Conservation (phyloP, 1,139 yeast genomes). For the Suhomyces yuchorum region DNA sequence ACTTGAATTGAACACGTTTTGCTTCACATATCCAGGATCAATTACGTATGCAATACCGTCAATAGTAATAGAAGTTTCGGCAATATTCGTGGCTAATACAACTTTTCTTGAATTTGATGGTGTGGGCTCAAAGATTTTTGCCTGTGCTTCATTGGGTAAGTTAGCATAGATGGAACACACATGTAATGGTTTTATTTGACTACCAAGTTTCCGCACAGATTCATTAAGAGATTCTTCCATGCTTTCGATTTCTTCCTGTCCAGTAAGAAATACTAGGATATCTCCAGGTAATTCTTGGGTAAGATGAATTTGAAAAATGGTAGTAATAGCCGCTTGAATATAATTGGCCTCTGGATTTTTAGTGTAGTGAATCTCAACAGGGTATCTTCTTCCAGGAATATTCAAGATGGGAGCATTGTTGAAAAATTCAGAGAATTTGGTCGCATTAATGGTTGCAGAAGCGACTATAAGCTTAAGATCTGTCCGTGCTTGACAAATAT, state of each 20-base stretch:
- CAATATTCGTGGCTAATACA: constrained; percentile 92
- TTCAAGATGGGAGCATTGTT: constrained; percentile 82
- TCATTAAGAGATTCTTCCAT: constrained; percentile 73
- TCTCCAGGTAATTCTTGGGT: constrained; percentile 71
- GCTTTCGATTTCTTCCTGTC: constrained; percentile 91
- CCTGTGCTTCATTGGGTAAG: constrained; percentile 81
- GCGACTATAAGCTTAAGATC: constrained; percentile 79
- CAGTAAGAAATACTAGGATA: constrained; percentile 79
- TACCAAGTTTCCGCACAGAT: constrained; percentile 64
- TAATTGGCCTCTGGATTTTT: constrained; percentile 88
- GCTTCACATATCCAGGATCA: constrained; percentile 92
- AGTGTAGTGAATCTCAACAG: constrained; percentile 86
- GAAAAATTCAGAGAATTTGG: constrained; percentile 78
- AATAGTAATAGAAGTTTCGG: constrained; percentile 94
- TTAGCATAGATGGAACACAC: constrained; percentile 92
- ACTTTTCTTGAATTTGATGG: constrained; percentile 80
- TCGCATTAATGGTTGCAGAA: constrained; percentile 93
- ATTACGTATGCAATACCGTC: constrained; percentile 88
- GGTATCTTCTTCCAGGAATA: constrained; percentile 87
- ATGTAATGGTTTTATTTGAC: constrained; percentile 61
- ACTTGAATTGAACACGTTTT: constrained; percentile 76
- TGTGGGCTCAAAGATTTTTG: constrained; percentile 83
- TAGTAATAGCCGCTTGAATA: constrained; percentile 82
- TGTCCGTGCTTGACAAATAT: constrained; percentile 60
- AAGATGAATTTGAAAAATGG: constrained; percentile 78